Evolutionary conservation across 2,329 filamentous ascomycete species (phyloP).

Genomic region (Clonostachys byssicola): DNA sequence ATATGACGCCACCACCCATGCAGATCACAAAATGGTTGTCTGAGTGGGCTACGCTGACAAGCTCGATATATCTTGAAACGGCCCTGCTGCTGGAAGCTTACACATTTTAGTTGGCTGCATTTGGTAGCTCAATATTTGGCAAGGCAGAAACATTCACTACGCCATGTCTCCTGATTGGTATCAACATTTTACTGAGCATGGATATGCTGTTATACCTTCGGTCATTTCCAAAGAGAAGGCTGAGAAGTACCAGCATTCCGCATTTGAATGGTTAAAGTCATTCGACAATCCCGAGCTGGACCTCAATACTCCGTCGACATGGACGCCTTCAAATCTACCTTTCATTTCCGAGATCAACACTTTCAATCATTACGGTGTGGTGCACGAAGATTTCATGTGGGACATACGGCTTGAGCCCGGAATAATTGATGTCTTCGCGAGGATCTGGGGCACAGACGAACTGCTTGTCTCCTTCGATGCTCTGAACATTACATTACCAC

Average conservation of each 20-base stretch:
- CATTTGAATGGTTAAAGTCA: not conserved
- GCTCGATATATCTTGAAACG: too few relatives aligned
- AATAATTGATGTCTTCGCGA: slow-evolving; percentile 30
- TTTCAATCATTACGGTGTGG: slow-evolving; percentile 18
- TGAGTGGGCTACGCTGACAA: too few relatives aligned
- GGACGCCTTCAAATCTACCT: slow-evolving; percentile 29
- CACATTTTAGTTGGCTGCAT: too few relatives aligned
- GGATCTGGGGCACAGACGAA: slow-evolving; percentile 31
- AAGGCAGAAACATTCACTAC: not conserved
- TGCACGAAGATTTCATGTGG: slow-evolving; percentile 35
- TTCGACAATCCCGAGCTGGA: slow-evolving; percentile 2
- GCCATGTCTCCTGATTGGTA: not conserved
- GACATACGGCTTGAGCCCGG: slow-evolving; percentile 27
- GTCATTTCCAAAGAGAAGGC: not conserved
- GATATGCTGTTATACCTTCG: not conserved
- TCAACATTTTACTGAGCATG: not conserved
- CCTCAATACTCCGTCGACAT: slow-evolving; percentile 21
- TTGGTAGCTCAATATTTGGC: too few relatives aligned
- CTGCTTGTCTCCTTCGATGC: slow-evolving; percentile 39
- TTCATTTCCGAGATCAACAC: slow-evolving; percentile 20
- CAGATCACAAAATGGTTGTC: too few relatives aligned
- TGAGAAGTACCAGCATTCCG: not conserved
- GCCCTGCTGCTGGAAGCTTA: too few relatives aligned
- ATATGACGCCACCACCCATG: too few relatives aligned
- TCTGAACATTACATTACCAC: slow-evolving; percentile 32